Conservation (phyloP, 345 rosid genomes). For the Salix caprea region DNA sequence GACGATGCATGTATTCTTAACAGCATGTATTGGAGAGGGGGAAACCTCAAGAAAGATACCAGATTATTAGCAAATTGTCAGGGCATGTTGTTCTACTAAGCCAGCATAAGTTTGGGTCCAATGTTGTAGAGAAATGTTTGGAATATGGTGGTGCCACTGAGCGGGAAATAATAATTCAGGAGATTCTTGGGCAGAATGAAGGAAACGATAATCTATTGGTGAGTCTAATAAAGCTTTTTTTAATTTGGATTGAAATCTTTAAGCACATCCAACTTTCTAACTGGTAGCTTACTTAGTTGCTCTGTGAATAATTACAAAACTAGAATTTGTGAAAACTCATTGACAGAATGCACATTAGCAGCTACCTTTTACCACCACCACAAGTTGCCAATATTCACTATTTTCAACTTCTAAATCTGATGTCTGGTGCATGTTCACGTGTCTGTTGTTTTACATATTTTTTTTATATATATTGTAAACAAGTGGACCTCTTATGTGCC, state of each 20-base stretch:
- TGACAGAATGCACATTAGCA: not conserved
- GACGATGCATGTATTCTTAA: not conserved
- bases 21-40: constrained; percentile 98
- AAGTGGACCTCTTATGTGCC: not conserved
- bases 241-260: not conserved
- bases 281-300: not conserved
- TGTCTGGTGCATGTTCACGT: not conserved
- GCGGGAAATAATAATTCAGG: constrained; percentile 71
- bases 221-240: constrained; percentile 19
- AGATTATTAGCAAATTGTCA: constrained; percentile 64
- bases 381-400: not conserved
- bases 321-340: not conserved
- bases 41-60: constrained; percentile 63
- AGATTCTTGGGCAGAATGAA: constrained; percentile 69
- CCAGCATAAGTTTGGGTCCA: constrained; percentile 97
- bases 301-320: not conserved
- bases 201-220: constrained; percentile 86
- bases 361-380: not conserved
- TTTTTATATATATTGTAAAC: not conserved
- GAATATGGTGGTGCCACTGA: constrained; percentile 67
- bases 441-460: not conserved
- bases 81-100: constrained; percentile 89
- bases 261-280: not conserved
- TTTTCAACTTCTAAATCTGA: not conserved
- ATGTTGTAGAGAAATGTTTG: constrained; percentile 94